Evolutionary conservation across 2,329 filamentous ascomycete genomes (phyloP).

Genomic region (Fusarium circinatum): DNA sequence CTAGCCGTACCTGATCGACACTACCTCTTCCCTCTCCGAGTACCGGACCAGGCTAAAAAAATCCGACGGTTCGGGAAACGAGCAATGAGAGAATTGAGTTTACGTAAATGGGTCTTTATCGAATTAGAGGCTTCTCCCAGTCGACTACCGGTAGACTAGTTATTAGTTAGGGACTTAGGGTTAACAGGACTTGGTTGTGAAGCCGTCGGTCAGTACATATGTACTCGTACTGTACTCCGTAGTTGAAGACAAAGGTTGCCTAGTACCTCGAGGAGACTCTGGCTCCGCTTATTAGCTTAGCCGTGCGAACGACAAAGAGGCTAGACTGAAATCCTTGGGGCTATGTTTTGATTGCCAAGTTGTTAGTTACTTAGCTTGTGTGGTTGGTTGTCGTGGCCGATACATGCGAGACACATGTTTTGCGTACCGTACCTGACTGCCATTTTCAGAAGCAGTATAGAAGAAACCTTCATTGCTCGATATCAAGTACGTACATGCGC

Average conservation of each 20-base stretch:
- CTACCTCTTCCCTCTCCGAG: constrained; percentile 9
- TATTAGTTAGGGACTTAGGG: constrained; percentile 1
- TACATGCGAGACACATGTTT: not conserved
- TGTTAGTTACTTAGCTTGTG: not conserved
- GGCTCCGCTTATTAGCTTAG: constrained; percentile 7
- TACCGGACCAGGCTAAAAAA: constrained; percentile 14
- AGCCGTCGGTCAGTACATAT: constrained; percentile 1
- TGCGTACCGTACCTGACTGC: not conserved
- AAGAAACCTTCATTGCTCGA: constrained; percentile 6
- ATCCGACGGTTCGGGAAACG: constrained; percentile 1
- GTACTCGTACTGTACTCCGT: not conserved
- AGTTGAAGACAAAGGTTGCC: not conserved
- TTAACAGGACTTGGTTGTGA: constrained; percentile 1
- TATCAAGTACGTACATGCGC: not conserved
- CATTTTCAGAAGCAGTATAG: constrained; percentile 14
- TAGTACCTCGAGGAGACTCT: not conserved
- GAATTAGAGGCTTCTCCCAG: constrained; percentile 3
- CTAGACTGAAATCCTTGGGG: not conserved
- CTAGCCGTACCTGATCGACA: constrained; percentile 30
- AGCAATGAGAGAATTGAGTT: constrained; percentile 23
- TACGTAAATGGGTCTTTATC: constrained; percentile 21
- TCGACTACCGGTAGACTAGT: not conserved
- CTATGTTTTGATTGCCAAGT: not conserved
- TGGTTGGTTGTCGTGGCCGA: constrained; percentile 1
- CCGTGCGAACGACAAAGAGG: not conserved